Base-by-base conservation (phyloP, 2,329 filamentous ascomycete species). In the Helminthosporium solani region DNA sequence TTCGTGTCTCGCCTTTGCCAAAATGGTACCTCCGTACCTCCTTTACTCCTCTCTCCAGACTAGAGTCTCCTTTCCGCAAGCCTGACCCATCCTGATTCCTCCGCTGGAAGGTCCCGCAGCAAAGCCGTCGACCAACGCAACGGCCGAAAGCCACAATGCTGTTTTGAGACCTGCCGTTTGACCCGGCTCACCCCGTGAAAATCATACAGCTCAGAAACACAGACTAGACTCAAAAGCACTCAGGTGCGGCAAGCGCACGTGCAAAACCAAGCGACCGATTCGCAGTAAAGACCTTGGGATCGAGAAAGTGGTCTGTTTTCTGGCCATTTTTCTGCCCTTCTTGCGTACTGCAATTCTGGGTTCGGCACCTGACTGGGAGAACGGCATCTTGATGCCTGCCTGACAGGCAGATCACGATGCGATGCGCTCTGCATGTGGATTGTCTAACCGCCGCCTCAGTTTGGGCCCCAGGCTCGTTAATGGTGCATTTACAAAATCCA, bases 401-500 rank as follows among this genome's bases (percentile, higher is more conserved):
- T 25, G 23, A 25, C 23, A 25, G 9, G 23, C 23, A 5, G 23
- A 25, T 25, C 23, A 25, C 23, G 6, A 25, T 25, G 23, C 23
- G 23, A 25, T 5, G 23, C 23, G 23, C 23, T 9, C 6, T 25
- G 23, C 5, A 25, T 25, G 23, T 25, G 23, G 23, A 9, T 6
- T 25, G 23, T 25, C 23, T 9, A 25, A 25, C 48, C 53, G 44
- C 54, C 79, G 81, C 67, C 70, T 75, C 44, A 73, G 75, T 20
- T 92, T 25, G 89, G 88, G 83, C 73, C 71, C 78, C 56, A 79
- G 77, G 61, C 75, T 92, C 33, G 74, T 76, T 52, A 77, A 83
- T 58, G 47, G 52, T 49, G 51, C 45, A 50, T n/a, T n/a, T n/a
- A n/a, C n/a, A n/a, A n/a, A n/a, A n/a, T n/a, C n/a, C n/a, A n/a